Conservation (phyloP, 768 basidiomycete species). For the Boletus sensibilis region DNA sequence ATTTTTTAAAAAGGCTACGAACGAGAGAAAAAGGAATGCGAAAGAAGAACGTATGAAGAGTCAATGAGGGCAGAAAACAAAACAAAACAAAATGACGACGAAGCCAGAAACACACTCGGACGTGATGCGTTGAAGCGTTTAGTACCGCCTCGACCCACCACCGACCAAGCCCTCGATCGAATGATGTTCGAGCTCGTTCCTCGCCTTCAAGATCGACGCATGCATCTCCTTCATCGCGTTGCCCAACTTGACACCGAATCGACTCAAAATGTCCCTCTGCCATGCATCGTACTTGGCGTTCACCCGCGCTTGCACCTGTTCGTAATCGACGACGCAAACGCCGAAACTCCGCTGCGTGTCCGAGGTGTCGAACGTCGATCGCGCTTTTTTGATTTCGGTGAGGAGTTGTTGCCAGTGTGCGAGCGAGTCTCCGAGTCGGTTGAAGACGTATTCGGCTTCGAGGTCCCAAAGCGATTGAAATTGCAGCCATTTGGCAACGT, state of each 20-base stretch:
- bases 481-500: slow-evolving; percentile 97
- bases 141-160: slow-evolving; percentile 51
- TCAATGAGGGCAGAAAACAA: background rate
- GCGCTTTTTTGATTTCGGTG: slow-evolving; percentile 94
- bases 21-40: background rate
- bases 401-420: slow-evolving; percentile 94
- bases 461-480: slow-evolving; percentile 99
- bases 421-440: slow-evolving; percentile 90
- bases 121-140: slow-evolving; percentile 12
- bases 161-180: slow-evolving; percentile 89
- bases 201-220: slow-evolving; percentile 84
- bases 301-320: slow-evolving; percentile 95
- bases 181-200: slow-evolving; percentile 94
- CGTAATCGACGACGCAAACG: slow-evolving; percentile 93
- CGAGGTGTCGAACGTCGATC: slow-evolving; percentile 94
- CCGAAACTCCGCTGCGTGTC: slow-evolving; percentile 92
- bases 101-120: background rate
- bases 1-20: background rate
- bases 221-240: slow-evolving; percentile 98
- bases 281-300: slow-evolving; percentile 98
- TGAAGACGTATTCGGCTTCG: slow-evolving; percentile 95
- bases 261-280: slow-evolving; percentile 91
- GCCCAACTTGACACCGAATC: slow-evolving; percentile 91
- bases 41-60: background rate
- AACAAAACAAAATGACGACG: background rate